Conservation (phyloP, 2,329 filamentous ascomycete species). For the Neofusicoccum sp. region DNA sequence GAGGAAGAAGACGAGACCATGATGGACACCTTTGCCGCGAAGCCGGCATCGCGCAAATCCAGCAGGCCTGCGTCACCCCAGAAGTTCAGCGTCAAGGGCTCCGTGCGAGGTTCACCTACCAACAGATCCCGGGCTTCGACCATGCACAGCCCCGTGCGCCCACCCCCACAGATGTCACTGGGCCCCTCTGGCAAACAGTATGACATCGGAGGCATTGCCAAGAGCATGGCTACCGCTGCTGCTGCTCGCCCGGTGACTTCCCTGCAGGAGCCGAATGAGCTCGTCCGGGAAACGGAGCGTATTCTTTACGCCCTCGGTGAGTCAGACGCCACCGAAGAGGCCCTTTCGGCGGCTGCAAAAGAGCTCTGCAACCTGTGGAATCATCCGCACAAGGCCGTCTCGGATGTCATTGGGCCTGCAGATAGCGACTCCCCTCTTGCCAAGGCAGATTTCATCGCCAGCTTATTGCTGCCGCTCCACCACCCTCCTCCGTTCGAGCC, state of each 20-base stretch:
- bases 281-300: conserved; percentile 77
- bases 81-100: conserved; percentile 46
- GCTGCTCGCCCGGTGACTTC: conserved; percentile 54
- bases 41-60: conserved; percentile 14
- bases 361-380: conserved; percentile 47
- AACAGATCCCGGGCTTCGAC: conserved; percentile 26
- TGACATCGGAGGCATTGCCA: conserved; percentile 71
- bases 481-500: conserved; percentile 59
- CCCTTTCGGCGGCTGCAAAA: conserved; percentile 33
- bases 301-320: conserved; percentile 54
- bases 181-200: conserved; percentile 52
- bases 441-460: conserved; percentile 79
- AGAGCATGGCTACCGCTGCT: conserved; percentile 41
- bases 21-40: conserved; percentile 26
- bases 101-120: conserved; percentile 25
- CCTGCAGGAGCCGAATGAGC: conserved; percentile 68
- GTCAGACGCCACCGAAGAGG: conserved; percentile 32
- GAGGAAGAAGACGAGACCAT: conserved; percentile 41
- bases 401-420: conserved; percentile 24
- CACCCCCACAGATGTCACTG: conserved; percentile 10
- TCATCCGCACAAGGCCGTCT: conserved; percentile 57
- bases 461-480: conserved; percentile 76
- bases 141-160: conserved; percentile 27
- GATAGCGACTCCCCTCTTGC: conserved; percentile 63
- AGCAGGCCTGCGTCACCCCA: conserved; percentile 21